A percentile compares a stretch with the other conserved stretches of the same genome.
These are phyloP conservation scores for Penicillium antarcticum DNA, from an alignment of 495 filamentous ascomycete genomes.

Conservation along the genomic window DNA sequence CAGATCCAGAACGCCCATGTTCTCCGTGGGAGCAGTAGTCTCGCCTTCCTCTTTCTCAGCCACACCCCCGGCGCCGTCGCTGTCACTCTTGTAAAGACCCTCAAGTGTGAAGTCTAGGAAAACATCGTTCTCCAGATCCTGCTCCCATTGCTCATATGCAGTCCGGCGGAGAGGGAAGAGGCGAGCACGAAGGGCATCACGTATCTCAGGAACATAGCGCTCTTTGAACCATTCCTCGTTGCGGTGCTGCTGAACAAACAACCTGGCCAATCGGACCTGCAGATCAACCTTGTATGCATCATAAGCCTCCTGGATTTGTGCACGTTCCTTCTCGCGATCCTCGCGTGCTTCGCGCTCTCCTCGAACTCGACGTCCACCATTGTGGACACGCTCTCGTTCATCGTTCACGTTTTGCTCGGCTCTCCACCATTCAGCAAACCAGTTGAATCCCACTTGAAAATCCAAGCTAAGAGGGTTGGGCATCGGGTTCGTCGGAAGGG, in stretches of 20 bases:
- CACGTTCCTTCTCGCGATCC: conserved; percentile 84
- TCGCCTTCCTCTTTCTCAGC: conserved; percentile 95
- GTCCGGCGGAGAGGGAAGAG: conserved; percentile 72
- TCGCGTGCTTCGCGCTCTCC: conserved; percentile 76
- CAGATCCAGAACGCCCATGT: conserved; percentile 85
- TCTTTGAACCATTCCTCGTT: conserved; percentile 97
- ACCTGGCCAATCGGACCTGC: conserved; percentile 82
- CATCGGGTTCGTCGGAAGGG: conserved; percentile 66
- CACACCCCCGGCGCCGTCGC: conserved; percentile 79
- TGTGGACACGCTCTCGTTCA: conserved; percentile 74
- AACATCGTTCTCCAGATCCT: conserved; percentile 71
- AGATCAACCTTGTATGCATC: conserved; percentile 93
- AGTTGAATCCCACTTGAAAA: conserved; percentile 94
- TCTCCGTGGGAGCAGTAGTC: conserved; percentile 83
- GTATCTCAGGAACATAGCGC: conserved; percentile 80
- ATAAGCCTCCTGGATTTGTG: conserved; percentile 87
- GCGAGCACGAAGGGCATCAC: conserved; percentile 62
- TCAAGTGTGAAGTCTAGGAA: conserved; percentile 96
- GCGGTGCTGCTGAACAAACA: conserved; percentile 87
- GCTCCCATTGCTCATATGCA: conserved; percentile 78
- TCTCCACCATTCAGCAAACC: conserved; percentile 96
- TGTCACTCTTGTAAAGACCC: conserved; percentile 91
- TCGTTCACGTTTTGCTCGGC: conserved; percentile 81
- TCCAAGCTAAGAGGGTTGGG: conserved; percentile 80
- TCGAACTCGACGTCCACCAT: conserved; percentile 70